Conservation (phyloP, 768 basidiomycete species). For the Boletus sp. region DNA sequence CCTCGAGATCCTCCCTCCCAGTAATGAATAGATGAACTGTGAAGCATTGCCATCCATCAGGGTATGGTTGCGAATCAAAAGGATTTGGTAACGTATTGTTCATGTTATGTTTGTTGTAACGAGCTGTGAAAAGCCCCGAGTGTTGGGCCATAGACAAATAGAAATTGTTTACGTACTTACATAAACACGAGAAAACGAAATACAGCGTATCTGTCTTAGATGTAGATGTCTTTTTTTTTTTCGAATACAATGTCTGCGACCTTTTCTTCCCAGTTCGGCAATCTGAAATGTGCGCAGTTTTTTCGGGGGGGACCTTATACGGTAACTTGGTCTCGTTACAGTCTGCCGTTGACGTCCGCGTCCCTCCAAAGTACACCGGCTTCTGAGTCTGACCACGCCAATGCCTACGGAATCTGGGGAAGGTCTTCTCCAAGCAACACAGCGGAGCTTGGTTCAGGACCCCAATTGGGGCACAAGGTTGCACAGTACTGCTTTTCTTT, state of each 20-base stretch:
- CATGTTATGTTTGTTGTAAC: conserved; percentile 3
- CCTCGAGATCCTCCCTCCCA: conserved; percentile 1
- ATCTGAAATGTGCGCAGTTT: background rate
- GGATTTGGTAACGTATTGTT: conserved; percentile 19
- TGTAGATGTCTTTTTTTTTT: background rate
- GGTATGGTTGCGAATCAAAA: conserved; percentile 11
- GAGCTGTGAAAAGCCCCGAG: background rate
- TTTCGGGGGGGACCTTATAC: background rate
- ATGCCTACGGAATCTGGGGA: too few species aligned
- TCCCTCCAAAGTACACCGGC: background rate
- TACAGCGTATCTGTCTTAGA: too few species aligned
- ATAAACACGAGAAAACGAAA: background rate
- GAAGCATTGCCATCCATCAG: conserved; percentile 14
- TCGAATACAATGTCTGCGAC: background rate
- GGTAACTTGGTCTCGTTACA: background rate
- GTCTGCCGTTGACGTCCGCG: background rate
- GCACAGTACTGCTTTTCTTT: background rate
- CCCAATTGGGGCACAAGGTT: too few species aligned
- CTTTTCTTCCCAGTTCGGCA: background rate
- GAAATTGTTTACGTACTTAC: background rate
- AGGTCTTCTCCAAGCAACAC: too few species aligned
- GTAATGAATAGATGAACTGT: conserved; percentile 7
- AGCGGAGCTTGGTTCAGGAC: too few species aligned
- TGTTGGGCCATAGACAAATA: background rate
- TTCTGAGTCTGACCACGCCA: too few species aligned